Base-by-base conservation (phyloP, 2,329 filamentous ascomycete genomes). In the Colletotrichum ledebouriae region DNA sequence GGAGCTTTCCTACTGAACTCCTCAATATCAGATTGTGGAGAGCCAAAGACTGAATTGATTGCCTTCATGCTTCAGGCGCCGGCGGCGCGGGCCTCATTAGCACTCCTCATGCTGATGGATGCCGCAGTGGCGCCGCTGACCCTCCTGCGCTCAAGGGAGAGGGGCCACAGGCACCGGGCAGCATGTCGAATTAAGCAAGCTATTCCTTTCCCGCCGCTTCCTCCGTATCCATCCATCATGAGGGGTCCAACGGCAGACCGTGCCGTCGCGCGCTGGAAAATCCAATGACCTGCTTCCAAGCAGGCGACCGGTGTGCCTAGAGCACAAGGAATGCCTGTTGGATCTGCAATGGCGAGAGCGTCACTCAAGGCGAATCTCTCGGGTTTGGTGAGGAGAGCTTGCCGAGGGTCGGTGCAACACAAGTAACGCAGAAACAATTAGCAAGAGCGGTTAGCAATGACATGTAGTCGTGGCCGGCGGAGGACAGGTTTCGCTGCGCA, bases 31-130 rank as follows among this genome's bases (percentile, higher is more conserved):
- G 55, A 52, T 47, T 56, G 59, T 62, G 61, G 25, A 22, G 47
- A 49, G 49, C 29, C 34, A 37, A 42, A 33, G 47, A 13, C 25
- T 29, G 37, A 29, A 39, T n/a, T 29, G 47, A 44, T 42, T 44
- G 37, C 50, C 42, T 44, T 15, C 39, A 29, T 55, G 61, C 49
- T 65, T 44, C 65, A 68, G 49, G 49, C 65, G 61, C 61, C 61
- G 65, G 65, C 65, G 65, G 65, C 65, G 65, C 61, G 55, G 65
- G 52, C 61, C 49, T 68, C 60, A 55, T 37, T 49, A 41, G 33
- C 55, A 59, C 34, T 53, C n/a, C 17, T 53, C 55, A 49, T 64
- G 41, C 49, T 55, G 39, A 41, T 10, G 44, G 20, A 47, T 55
- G 60, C 60, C 55, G 53, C 64, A 37, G 41, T 42, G 50, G 25